Percentiles rank a stretch among this genome's conserved stretches.
Evolutionary conservation across 2,329 filamentous ascomycete species (phyloP).

Genomic region (Hypoxylon rubiginosum): DNA sequence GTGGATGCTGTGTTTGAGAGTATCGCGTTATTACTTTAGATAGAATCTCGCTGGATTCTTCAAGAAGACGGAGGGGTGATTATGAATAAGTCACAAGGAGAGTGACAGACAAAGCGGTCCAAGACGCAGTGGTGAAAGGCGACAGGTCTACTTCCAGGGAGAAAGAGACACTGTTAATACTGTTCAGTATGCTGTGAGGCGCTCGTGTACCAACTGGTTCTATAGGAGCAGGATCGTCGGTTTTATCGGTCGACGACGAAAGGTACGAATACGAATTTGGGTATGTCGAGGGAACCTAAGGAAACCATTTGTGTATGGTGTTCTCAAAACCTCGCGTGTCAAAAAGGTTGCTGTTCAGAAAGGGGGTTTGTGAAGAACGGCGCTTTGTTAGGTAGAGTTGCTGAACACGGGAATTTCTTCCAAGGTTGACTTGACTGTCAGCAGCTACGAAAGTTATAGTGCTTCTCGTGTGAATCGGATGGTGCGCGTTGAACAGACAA

Average conservation of each 20-base stretch:
- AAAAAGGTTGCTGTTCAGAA: neutral
- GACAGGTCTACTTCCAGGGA: conserved; percentile 6
- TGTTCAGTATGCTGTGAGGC: neutral
- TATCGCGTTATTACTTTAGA: conserved; percentile 8
- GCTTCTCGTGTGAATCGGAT: neutral
- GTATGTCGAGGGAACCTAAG: conserved; percentile 3
- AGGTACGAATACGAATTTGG: neutral
- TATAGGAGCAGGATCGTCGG: neutral
- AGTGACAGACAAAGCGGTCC: conserved; percentile 23
- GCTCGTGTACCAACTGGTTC: neutral
- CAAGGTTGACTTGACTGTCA: neutral
- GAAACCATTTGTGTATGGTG: conserved; percentile 31
- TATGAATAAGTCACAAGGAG: neutral
- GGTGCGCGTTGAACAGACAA: neutral
- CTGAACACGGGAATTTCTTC: neutral
- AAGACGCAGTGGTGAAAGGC: conserved; percentile 1
- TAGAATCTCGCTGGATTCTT: conserved; percentile 4
- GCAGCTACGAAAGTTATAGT: neutral
- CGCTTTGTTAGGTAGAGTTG: neutral
- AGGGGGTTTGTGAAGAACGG: neutral
- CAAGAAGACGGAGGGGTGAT: neutral
- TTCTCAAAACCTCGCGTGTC: conserved; percentile 4
- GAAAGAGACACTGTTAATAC: neutral
- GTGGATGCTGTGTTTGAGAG: conserved; percentile 1
- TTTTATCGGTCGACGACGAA: conserved; percentile 15